Base-by-base conservation (phyloP, 805 yeast species). In the Kuraishia floccosa region DNA sequence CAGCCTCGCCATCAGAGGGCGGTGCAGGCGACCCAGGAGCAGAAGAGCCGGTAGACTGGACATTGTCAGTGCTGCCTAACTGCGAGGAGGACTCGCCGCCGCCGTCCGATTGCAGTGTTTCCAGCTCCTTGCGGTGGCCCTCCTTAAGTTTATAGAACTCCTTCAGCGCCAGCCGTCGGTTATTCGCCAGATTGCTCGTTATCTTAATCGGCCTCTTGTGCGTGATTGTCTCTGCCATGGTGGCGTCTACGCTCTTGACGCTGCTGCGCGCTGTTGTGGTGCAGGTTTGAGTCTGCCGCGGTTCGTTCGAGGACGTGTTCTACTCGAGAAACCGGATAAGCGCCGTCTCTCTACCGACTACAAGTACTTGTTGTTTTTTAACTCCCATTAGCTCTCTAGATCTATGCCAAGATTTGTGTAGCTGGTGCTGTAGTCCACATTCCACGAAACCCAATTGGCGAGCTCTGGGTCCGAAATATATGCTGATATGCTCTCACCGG, bases 81-180 rank as follows among this genome's bases (percentile, higher is more conserved):
- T 9, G 14, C 12, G 19, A 5, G 10, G 16, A 16, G 7, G 22
- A 19, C 9, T 7, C 9, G 4, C 7, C 28, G 7, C 17, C 18
- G 7, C 20, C 28, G n/a, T 21, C 19, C 12, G 25, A 17, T 13
- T 17, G 13, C 17, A 27, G 13, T 7, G 13, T 21, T 6, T 16
- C 14, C 3, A 25, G 38, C 27, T 54, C 50, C 25, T 43, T 37
- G 14, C 41, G 40, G 25, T 46, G 44, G 7, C 35, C 31, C 25
- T 56, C 52, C 32, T 57, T 56, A 6, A 63, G 38, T 31, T 51
- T 56, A 43, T 63, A 63, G 42, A 57, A 63, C 27, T 61, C 65
- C 37, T 58, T 57, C 27, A 63, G 41, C 4, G 68, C 67, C 28
- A 46, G 50, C 29, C 68, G 44, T 39, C 67, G 51, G 26, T 46